A percentile compares a stretch with the other conserved stretches of the same genome.
These are phyloP conservation scores for Pisolithus microcarpus DNA, from an alignment of 768 basidiomycete species.

Conservation along the genomic window DNA sequence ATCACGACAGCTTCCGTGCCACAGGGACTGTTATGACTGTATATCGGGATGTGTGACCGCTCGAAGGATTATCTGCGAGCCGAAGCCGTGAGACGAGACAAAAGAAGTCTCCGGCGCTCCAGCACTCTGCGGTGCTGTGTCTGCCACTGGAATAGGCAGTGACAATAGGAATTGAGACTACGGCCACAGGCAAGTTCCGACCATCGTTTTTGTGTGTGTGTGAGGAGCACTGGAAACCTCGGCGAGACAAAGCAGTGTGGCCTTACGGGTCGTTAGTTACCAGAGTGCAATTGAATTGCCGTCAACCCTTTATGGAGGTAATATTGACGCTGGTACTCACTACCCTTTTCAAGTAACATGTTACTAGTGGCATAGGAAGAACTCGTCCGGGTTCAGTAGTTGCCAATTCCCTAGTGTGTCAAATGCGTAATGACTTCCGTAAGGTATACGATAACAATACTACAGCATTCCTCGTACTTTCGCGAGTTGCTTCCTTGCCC, in stretches of 20 bases:
- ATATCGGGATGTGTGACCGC: constrained; percentile 2
- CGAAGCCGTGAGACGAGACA: constrained; percentile 1
- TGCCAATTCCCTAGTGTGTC: no score
- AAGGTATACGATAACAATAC: not conserved
- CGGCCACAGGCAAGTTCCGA: not conserved
- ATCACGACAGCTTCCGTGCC: constrained; percentile 15
- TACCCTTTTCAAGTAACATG: no score
- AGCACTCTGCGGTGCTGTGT: constrained; percentile 5
- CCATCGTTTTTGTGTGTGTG: not conserved
- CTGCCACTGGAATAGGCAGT: not conserved
- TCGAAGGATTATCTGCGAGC: not conserved
- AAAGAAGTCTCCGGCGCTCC: not conserved
- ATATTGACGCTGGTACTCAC: no score
- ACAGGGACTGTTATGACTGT: constrained; percentile 21
- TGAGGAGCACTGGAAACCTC: not conserved
- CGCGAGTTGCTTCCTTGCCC: constrained; percentile 29
- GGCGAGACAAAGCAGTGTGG: constrained; percentile 4
- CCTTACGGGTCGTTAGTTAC: not conserved
- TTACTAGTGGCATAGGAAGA: no score
- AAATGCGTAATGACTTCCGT: no score
- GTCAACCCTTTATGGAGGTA: no score
- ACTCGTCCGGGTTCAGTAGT: no score
- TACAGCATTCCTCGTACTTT: constrained; percentile 3
- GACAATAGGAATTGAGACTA: not conserved
- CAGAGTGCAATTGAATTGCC: not conserved